phyloP scores from a whole-genome alignment of 2,329 filamentous ascomycete species.

The Fusarium sp. region DNA sequence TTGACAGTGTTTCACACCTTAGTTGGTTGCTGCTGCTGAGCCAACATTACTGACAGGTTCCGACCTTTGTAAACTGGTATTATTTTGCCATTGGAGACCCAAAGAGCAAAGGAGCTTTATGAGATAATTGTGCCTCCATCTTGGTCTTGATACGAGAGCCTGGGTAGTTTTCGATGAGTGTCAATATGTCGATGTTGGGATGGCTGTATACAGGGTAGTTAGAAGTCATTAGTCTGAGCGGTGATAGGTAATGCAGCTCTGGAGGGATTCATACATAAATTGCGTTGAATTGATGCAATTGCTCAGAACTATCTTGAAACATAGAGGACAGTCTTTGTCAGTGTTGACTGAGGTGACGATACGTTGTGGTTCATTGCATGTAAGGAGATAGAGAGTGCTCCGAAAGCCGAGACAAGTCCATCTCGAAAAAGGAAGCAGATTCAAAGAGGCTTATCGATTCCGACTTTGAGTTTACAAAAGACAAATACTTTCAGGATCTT shows the following conservation, averaged over 20 bases:
- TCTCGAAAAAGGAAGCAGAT: background rate
- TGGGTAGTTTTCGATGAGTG: background rate
- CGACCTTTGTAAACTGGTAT: no score
- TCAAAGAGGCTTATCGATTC: background rate
- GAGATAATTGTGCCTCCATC: no score
- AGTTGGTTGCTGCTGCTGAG: background rate
- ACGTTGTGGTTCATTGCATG: background rate
- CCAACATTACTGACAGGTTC: background rate
- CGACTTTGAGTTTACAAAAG: background rate
- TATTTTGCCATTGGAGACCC: background rate
- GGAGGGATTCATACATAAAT: background rate
- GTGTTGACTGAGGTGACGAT: background rate
- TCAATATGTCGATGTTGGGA: background rate
- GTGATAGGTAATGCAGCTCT: background rate
- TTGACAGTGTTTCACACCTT: background rate
- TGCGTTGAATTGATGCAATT: background rate
- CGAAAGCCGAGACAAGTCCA: background rate
- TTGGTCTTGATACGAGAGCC: no score
- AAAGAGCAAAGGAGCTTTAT: rapidly evolving
- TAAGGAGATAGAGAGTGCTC: background rate
- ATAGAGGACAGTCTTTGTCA: background rate
- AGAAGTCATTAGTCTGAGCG: background rate
- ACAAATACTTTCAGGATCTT: background rate
- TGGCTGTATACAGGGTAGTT: background rate
- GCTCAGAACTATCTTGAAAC: background rate